Evolutionary conservation across 805 yeast species (phyloP).

Genomic region (Priceomyces fermenticarens): DNA sequence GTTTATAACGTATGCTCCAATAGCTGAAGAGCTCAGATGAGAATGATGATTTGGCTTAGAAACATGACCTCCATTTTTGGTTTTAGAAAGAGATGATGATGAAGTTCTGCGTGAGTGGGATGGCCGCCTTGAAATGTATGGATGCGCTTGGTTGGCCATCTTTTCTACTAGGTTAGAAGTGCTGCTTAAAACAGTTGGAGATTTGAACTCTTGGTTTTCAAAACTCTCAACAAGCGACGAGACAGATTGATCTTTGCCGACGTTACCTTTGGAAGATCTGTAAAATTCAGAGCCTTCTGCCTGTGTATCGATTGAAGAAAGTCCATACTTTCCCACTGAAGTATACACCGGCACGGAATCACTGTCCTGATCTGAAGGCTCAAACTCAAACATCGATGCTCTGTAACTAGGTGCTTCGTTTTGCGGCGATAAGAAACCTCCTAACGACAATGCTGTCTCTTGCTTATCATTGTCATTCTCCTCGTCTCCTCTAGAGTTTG

Average conservation of each 20-base stretch:
- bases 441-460: neutral
- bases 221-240: conserved; percentile 26
- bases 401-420: neutral
- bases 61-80: conserved; percentile 16
- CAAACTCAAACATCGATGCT: too few species aligned
- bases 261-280: too few species aligned
- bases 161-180: too few species aligned
- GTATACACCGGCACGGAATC: conserved; percentile 3
- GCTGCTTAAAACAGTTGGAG: conserved; percentile 11
- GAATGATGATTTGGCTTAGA: conserved; percentile 15
- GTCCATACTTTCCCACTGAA: conserved; percentile 5
- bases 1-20: conserved; percentile 5
- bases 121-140: conserved; percentile 6
- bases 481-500: conserved; percentile 4
- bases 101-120: conserved; percentile 7
- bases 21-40: conserved; percentile 1
- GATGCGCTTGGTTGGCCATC: too few species aligned
- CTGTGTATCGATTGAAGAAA: conserved; percentile 7
- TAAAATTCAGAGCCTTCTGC: neutral
- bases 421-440: too few species aligned
- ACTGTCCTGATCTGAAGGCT: conserved; percentile 1
- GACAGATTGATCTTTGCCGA: conserved; percentile 2
- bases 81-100: conserved; percentile 12
- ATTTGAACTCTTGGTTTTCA: conserved; percentile 24
- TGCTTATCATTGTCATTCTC: conserved; percentile 2